Conservation (phyloP, 2,329 filamentous ascomycete genomes). For the Diaporthe nobilis region DNA sequence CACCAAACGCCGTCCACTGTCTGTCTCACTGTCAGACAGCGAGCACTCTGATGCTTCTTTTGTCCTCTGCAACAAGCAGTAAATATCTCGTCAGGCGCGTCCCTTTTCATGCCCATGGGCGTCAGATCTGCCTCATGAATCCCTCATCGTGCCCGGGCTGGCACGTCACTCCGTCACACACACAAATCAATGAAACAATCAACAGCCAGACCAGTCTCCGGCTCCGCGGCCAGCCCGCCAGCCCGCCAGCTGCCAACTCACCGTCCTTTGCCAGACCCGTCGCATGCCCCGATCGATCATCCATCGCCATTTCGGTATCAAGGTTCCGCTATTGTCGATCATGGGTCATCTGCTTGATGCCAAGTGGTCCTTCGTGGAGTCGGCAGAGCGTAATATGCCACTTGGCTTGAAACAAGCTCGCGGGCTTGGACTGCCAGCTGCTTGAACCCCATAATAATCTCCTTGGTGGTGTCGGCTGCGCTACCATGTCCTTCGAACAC, state of each 20-base stretch:
- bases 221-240: conserved; percentile 15
- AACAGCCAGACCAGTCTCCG: conserved; percentile 26
- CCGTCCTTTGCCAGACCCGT: conserved; percentile 22
- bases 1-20: background rate
- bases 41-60: background rate
- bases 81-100: background rate
- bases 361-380: conserved; percentile 28
- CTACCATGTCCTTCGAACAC: background rate
- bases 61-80: conserved; percentile 6
- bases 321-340: conserved; percentile 32
- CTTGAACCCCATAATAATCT: conserved; percentile 13
- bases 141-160: background rate
- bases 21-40: conserved; percentile 27
- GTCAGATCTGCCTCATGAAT: conserved; percentile 5
- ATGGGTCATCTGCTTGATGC: conserved; percentile 32
- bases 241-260: conserved; percentile 19
- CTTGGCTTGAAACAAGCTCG: conserved; percentile 34
- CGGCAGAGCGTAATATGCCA: background rate
- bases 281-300: conserved; percentile 8
- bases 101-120: background rate
- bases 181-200: background rate
- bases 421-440: conserved; percentile 11
- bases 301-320: conserved; percentile 22
- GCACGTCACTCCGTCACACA: conserved; percentile 24
- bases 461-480: background rate